Base-by-base conservation (phyloP, 2,329 filamentous ascomycete species). In the Cyphellophora attinorum region DNA sequence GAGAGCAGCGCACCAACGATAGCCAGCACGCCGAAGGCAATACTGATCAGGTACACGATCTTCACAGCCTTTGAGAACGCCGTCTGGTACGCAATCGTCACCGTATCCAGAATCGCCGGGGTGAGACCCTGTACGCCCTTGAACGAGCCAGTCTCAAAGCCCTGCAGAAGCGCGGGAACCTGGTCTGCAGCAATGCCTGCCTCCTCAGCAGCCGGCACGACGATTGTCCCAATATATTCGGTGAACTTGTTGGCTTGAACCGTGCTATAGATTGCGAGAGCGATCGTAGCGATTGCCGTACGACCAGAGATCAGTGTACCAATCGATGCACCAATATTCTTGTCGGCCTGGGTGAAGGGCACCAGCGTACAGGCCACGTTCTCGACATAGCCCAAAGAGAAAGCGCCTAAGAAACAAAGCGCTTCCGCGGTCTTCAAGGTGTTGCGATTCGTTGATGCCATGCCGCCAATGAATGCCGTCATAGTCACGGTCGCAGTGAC, bases 11-110 rank as follows among this genome's bases (percentile, higher is more conserved):
- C 35, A 14, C n/a, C 12, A 6, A 38, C 27, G n/a, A 38, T 18
- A 6, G 23, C 5, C 4, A 38, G 16, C 18, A 27, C 42, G 17
- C 40, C 42, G 16, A 45, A 45, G 5, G 40, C 33, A n/a, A 46
- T 28, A 19, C 27, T 32, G 23, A 40, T 16, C 17, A 49, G 23
- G 39, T 36, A 69, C 2, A 70, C 65, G 2, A 58, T 57, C 35
- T 54, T 51, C 47, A 67, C 65, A 4, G 59, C 58, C n/a, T 54
- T 38, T 5, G 53, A 45, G 44, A 67, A 65, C 12, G 62, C 61
- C 10, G 49, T 51, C 40, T 60, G 55, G 11, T 59, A 38, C 18
- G 58, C 57, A 1, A 40, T 38, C 3, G 40, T 49, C 1, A 64
- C 59, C 0, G 56, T 57, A 3, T 37, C 48, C 12, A 50, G 42